Evolutionary conservation across 164 flowering plant genomes (phyloP).

Genomic region (Vitis rupestris): DNA sequence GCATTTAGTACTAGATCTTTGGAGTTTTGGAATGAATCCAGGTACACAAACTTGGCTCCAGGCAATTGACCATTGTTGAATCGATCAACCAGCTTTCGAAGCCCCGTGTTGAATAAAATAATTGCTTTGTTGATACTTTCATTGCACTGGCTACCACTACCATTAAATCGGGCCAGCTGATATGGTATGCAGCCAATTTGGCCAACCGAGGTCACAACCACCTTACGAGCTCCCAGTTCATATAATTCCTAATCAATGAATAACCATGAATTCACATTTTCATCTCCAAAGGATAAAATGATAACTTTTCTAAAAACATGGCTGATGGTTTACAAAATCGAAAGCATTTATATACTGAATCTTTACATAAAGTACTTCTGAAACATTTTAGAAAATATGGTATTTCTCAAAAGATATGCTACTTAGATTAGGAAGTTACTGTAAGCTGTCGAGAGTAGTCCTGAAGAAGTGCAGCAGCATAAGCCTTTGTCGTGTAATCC

Average conservation of each 20-base stretch:
- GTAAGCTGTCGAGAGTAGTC: slow-evolving; percentile 69
- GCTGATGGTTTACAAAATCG: not conserved
- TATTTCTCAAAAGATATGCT: not conserved
- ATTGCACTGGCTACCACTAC: slow-evolving; percentile 53
- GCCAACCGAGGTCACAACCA: slow-evolving; percentile 66
- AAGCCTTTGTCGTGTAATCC: slow-evolving; percentile 44
- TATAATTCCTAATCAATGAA: slow-evolving; percentile 45
- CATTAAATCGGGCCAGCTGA: slow-evolving; percentile 58
- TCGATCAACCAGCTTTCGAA: slow-evolving; percentile 46
- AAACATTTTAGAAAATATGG: too few relatives aligned
- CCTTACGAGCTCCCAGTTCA: slow-evolving; percentile 71
- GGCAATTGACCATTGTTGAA: slow-evolving; percentile 62
- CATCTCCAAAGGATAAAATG: not conserved
- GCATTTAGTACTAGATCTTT: slow-evolving; percentile 43
- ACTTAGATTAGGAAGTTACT: slow-evolving; percentile 27
- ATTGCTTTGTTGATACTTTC: slow-evolving; percentile 66
- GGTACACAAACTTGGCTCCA: slow-evolving; percentile 69
- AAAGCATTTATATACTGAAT: not conserved
- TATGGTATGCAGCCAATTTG: slow-evolving; percentile 93
- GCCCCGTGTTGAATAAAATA: slow-evolving; percentile 58
- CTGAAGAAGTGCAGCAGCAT: slow-evolving; percentile 58
- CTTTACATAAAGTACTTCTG: too few relatives aligned
- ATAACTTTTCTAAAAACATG: not conserved
- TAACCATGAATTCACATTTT: not conserved
- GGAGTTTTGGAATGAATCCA: slow-evolving; percentile 49